Evolutionary conservation across 176 grass and related monocot genomes (phyloP).

Genomic region (Melocanna baccifera): DNA sequence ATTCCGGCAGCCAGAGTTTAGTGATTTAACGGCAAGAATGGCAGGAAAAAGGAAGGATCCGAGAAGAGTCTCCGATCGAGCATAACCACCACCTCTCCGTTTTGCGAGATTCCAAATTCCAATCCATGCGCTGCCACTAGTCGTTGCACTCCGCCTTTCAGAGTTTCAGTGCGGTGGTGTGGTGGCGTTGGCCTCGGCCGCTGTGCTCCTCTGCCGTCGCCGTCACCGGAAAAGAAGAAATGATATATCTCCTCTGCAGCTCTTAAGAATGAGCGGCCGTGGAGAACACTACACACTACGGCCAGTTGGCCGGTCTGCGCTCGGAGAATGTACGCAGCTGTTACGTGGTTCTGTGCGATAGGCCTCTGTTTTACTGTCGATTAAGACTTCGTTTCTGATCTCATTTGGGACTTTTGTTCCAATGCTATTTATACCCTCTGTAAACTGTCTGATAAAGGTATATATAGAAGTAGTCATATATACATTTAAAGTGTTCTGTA

Average conservation of each 20-base stretch:
- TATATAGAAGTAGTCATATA: too few species aligned
- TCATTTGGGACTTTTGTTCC: too few species aligned
- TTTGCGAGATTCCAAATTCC: not conserved
- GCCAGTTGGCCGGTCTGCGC: not conserved
- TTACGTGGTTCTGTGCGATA: not conserved
- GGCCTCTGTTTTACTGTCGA: too few species aligned
- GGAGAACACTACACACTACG: too few species aligned
- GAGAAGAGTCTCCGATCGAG: slow-evolving; percentile 3
- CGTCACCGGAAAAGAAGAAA: not conserved
- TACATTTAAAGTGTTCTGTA: too few species aligned
- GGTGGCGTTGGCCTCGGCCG: not conserved
- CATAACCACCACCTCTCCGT: not conserved
- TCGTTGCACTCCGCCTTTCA: not conserved
- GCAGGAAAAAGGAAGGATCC: not conserved
- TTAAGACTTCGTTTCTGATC: too few species aligned
- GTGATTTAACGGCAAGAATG: not conserved
- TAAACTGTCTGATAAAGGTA: too few species aligned
- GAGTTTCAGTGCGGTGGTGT: not conserved
- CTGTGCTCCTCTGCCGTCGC: slow-evolving; percentile 23
- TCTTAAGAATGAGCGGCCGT: too few species aligned
- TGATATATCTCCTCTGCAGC: too few species aligned
- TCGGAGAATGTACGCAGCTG: not conserved
- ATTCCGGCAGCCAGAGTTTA: not conserved
- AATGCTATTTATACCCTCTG: too few species aligned
- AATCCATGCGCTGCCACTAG: too few species aligned